Base-by-base conservation (phyloP, 345 rosid species). In the Hypericum perforatum region DNA sequence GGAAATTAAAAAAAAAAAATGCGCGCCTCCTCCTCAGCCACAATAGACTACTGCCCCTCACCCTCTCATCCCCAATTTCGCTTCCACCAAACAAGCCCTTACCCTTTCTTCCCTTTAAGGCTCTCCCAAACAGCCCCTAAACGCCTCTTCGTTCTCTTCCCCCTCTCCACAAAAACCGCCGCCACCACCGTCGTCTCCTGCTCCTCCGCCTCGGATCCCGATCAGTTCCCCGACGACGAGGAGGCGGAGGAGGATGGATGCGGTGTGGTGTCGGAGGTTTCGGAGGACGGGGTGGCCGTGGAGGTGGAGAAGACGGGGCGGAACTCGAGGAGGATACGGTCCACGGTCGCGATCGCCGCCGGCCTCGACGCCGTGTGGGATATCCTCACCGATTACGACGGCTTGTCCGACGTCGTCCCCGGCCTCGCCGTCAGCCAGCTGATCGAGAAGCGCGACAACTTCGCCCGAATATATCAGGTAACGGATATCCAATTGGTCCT, bases 391-490 rank as follows among this genome's bases (percentile, higher is more conserved):
- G 84, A 79, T 61, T 91, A 87, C 49, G 98, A 91, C 72, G 77
- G 73, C 52, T 37, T 91, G 69, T 78, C 84, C 3, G 96, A 87
- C 61, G 70, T 81, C 71, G 74, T 85, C 16, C 96, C 98, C 0
- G 79, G 82, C 0, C 95, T 91, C 12, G 92, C 84, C 7, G 86
- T 85, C 55, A 82, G 95, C 70, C 64, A 79, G 68, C 69, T 91
- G 72, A 70, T 91, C 7, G 89, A 87, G 65, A 82, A 78, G 72
- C 81, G 74, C 50, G 79, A 73, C 37, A 87, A 83, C 37, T 82
- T 75, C 57, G 90, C 78, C 64, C 78, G 96, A 43, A 69, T 92
- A 9, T 83, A 56, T 56, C 96, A 92, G 95, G 98, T 82, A 54
- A 7, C 12, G 45, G 32, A 39, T 6, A 13, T 8, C 38, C 16